Evolutionary conservation across 305 asterid species (phyloP), one percentile per base, ranked within the genome.

Genomic region (Rubia occidens): DNA sequence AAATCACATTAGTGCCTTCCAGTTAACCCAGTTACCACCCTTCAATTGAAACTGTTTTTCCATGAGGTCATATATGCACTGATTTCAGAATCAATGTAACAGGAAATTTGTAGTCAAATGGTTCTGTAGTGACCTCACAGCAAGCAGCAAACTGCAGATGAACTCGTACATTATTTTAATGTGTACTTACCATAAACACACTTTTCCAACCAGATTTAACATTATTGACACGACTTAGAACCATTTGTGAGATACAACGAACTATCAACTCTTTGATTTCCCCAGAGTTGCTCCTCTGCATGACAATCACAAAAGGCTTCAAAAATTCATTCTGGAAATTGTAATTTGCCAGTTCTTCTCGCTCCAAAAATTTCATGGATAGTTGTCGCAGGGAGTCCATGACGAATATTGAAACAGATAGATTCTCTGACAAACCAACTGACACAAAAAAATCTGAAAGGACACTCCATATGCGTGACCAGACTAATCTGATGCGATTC

Each of bases 141-240:
- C 39, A 58, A 24, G 14, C 24, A 6, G 39, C 7, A 58, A 58
- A 58, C 32, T 7, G 32, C 26, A 21, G 7, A 21, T 58, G n/a
- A 58, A 20, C 2, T 24, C 35, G 2, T 0, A 24, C 40, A 24
- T 29, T 13, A 26, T 60, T 60, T 5, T 17, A 18, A n/a, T 17
- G 21, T 26, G 15, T 62, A 64, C 44, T 84, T 88, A 94, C 99
- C 99, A 82, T 85, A 84, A 94, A 94, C 71, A 94, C 97, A 76
- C 99, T 94, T 89, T 91, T 94, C 99, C 99, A 94, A 72, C 99
- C 97, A 71, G 99, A 94, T 83, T 94, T 94, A 77, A 94, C 87
- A 78, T 94, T 86, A 75, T 75, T 88, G 86, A 94, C 97, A 77
- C 99, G 91, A 81, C 96, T 89, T 74, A 94, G 90, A 74, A 94